Evolutionary conservation across 345 rosid genomes (phyloP).

Genomic region (Sisymbrium altissimum): DNA sequence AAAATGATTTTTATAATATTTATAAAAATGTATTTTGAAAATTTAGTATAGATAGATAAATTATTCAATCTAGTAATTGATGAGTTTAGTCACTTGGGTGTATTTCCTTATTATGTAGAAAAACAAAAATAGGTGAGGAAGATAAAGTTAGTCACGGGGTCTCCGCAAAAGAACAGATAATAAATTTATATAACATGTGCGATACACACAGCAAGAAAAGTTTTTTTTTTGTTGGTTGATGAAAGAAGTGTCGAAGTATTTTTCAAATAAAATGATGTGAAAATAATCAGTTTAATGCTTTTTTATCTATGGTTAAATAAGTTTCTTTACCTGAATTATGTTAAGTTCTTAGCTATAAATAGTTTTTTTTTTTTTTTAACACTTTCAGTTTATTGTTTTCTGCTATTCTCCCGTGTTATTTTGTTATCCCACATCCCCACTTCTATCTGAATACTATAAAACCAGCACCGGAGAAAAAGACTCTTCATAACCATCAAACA

Average conservation of each 20-base stretch:
- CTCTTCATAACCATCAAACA: neutral
- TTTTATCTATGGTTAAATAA: neutral
- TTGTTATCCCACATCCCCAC: constrained; percentile 29
- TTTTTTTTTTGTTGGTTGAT: no score
- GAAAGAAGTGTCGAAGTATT: no score
- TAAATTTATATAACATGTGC: no score
- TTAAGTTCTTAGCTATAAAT: neutral
- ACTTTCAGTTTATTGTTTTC: neutral
- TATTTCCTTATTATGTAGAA: neutral
- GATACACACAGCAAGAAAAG: no score
- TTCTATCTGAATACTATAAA: neutral
- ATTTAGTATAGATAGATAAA: neutral
- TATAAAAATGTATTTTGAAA: no score
- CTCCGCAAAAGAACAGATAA: no score
- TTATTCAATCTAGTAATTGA: neutral
- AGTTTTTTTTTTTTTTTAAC: neutral
- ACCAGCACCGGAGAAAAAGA: neutral
- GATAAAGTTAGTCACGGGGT: neutral
- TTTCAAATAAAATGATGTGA: no score
- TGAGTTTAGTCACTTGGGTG: neutral
- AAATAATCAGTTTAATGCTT: neutral
- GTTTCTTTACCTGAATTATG: neutral
- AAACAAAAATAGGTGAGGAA: neutral
- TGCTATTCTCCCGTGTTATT: constrained; percentile 5
- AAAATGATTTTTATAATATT: no score